Percentiles rank a stretch among this genome's conserved stretches.
These are phyloP conservation scores for Nemania abortiva DNA, from an alignment of 2,329 filamentous ascomycete genomes.

Conservation along the genomic window DNA sequence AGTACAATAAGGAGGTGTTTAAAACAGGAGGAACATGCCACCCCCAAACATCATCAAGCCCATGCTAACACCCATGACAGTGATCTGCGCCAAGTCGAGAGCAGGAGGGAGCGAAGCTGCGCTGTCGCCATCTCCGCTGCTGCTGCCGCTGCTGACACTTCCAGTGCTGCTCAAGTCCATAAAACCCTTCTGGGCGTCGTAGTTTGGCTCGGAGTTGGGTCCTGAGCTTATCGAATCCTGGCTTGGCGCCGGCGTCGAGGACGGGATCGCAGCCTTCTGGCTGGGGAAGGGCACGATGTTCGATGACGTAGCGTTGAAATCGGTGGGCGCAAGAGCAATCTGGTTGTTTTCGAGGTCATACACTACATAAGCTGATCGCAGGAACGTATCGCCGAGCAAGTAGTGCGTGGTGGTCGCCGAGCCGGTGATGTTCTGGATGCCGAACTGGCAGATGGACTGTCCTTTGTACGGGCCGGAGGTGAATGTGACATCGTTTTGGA, in stretches of 20 bases:
- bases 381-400: slow-evolving; percentile 69
- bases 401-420: slow-evolving; percentile 49
- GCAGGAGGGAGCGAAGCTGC: slow-evolving; percentile 38
- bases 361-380: slow-evolving; percentile 71
- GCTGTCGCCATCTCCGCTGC: slow-evolving; percentile 26
- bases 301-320: slow-evolving; percentile 65
- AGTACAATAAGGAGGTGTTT: slow-evolving; percentile 16
- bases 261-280: slow-evolving; percentile 63
- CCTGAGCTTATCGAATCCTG: slow-evolving; percentile 47
- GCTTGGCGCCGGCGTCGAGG: slow-evolving; percentile 59
- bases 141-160: slow-evolving; percentile 1
- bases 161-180: slow-evolving; percentile 36
- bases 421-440: slow-evolving; percentile 64
- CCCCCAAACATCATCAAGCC: slow-evolving; percentile 52
- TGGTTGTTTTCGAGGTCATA: slow-evolving; percentile 71
- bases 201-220: slow-evolving; percentile 48
- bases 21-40: slow-evolving; percentile 49
- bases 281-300: slow-evolving; percentile 65
- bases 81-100: slow-evolving; percentile 43
- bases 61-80: slow-evolving; percentile 50
- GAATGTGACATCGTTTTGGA: slow-evolving; percentile 55
- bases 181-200: slow-evolving; percentile 55
- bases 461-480: slow-evolving; percentile 58
- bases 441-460: slow-evolving; percentile 65
- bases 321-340: slow-evolving; percentile 65